Evolutionary conservation across 768 basidiomycete species (phyloP), one percentile per base, ranked within the genome.

Genomic region (Gymnopilus dilepis): DNA sequence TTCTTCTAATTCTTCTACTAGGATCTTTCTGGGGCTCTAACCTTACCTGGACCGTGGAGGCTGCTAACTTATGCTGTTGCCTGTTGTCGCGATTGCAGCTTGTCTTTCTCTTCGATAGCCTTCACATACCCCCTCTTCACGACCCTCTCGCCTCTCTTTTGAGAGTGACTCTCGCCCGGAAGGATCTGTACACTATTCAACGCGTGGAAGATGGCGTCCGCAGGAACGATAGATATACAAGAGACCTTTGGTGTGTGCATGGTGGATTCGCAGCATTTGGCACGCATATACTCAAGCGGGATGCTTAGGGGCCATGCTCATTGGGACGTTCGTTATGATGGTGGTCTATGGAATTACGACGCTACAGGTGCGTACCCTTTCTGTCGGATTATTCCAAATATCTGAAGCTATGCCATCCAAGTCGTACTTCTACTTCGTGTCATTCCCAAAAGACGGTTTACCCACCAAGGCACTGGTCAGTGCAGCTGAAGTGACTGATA

Each of bases 291-390:
- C 34, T 22, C 2, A 42, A 12, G 45, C 24, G n/a, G 13, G 34
- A 26, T 38, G 30, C 9, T 22, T 54, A 77, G 78, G 80, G 21
- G 73, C 76, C 21, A 71, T 79, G 67, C 72, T 80, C 57, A 70
- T 77, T 33, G 78, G 77, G 13, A 70, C 72, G 21, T 67, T 78
- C 56, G 56, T 78, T 13, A 71, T 77, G 15, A 76, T 77, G 76
- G 65, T 69, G 40, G 61, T 80, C 58, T 81, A 80, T 59, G 80
- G 81, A 9, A 77, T 82, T 24, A 82, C 80, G 1, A 77, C 76
- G 13, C 68, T 81, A 24, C 80, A 81, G 72, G 80, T 75, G 48
- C 56, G 72, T 30, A 57, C 47, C 33, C 33, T 22, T 22, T 19
- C 33, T 51, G 31, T 40, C 28, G 53, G 28, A 37, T 45, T 19